Evolutionary conservation across 495 filamentous ascomycete species (phyloP).

Genomic region (Neurospora discreta): DNA sequence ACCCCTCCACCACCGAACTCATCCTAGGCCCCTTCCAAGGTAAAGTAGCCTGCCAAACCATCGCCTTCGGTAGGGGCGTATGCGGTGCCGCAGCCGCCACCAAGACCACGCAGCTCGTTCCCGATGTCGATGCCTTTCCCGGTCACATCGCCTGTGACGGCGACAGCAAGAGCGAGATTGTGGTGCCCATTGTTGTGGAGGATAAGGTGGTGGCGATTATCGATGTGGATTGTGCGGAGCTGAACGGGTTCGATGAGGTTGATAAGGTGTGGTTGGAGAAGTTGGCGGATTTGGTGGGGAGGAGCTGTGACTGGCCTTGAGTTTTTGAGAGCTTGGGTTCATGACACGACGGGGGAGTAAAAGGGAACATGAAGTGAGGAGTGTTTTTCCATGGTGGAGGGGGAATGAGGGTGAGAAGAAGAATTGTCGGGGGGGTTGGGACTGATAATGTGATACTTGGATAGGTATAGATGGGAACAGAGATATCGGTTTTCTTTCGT

Average conservation of each 20-base stretch:
- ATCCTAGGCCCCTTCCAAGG: conserved; percentile 85
- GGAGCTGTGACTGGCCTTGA: conserved; percentile 62
- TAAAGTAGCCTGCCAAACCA: conserved; percentile 79
- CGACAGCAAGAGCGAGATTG: conserved; percentile 77
- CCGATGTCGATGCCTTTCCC: conserved; percentile 65
- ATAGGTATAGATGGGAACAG: neutral
- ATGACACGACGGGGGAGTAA: neutral
- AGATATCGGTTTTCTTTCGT: too few relatives aligned
- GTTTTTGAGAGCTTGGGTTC: neutral
- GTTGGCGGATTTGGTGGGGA: conserved; percentile 53
- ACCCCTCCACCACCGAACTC: conserved; percentile 38
- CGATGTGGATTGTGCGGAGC: conserved; percentile 70
- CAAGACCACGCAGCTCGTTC: conserved; percentile 55
- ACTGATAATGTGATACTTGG: neutral
- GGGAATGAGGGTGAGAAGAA: neutral
- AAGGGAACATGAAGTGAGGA: too few relatives aligned
- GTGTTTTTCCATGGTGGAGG: neutral
- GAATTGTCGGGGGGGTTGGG: neutral
- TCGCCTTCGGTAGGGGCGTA: conserved; percentile 67
- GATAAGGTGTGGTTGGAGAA: conserved; percentile 60
- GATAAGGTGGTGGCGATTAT: conserved; percentile 67
- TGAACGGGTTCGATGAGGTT: conserved; percentile 62
- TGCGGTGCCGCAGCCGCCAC: conserved; percentile 67
- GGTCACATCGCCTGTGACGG: conserved; percentile 90
- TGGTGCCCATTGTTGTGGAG: conserved; percentile 61